These are phyloP conservation scores for Hypoxylon subgilvum DNA, from an alignment of 495 filamentous ascomycete genomes.

Conservation along the genomic window DNA sequence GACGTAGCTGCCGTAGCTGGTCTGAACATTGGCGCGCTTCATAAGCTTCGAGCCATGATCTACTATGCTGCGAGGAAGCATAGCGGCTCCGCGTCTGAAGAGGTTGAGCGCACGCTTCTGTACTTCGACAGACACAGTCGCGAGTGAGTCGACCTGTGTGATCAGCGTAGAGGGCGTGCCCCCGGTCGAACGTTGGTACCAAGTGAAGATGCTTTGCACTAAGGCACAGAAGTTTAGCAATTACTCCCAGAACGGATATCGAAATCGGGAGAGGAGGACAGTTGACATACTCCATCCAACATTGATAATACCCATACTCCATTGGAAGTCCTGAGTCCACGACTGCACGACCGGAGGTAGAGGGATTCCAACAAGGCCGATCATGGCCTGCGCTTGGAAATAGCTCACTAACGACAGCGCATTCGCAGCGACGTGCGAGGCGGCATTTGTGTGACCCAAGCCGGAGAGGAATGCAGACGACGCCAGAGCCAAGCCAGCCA, in stretches of 20 bases:
- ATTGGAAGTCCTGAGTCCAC: constrained; percentile 98
- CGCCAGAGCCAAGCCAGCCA: constrained; percentile 82
- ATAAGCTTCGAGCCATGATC: constrained; percentile 47
- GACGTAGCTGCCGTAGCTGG: constrained; percentile 60
- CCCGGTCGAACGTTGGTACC: constrained; percentile 95
- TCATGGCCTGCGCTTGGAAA: constrained; percentile 94
- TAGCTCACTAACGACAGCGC: constrained; percentile 90
- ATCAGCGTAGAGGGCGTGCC: constrained; percentile 83
- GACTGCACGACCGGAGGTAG: constrained; percentile 88
- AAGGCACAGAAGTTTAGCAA: constrained; percentile 23
- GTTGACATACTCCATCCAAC: constrained; percentile 59
- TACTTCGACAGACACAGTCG: constrained; percentile 80
- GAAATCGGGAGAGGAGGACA: background rate
- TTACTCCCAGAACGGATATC: background rate
- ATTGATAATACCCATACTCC: constrained; percentile 96
- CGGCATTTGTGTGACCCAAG: constrained; percentile 91
- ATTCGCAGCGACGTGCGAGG: constrained; percentile 92
- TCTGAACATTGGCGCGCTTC: constrained; percentile 55
- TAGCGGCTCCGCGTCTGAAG: constrained; percentile 54
- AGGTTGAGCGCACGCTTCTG: constrained; percentile 64
- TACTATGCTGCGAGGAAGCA: constrained; percentile 59
- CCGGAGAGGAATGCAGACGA: constrained; percentile 82
- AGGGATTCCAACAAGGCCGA: constrained; percentile 81
- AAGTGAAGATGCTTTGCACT: constrained; percentile 84
- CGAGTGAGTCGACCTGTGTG: constrained; percentile 73